Evolutionary conservation across 441 rosid species (phyloP).

Genomic region (Jatropha podagrica): DNA sequence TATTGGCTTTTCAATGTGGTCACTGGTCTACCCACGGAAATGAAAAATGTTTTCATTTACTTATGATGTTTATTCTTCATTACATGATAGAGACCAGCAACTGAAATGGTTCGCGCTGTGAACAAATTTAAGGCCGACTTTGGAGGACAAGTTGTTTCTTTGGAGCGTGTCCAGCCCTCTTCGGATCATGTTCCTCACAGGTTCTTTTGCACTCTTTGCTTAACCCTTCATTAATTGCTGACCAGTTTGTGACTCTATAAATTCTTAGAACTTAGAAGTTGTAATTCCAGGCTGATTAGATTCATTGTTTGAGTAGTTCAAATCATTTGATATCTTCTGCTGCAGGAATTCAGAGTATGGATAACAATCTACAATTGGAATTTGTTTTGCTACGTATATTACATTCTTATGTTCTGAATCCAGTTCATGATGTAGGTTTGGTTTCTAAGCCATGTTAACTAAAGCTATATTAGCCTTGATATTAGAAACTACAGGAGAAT

Average conservation of each 20-base stretch:
- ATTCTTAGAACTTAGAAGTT: neutral
- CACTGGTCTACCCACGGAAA: neutral
- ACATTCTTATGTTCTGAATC: neutral
- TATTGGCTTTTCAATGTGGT: neutral
- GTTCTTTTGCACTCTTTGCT: conserved; percentile 30
- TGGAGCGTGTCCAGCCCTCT: conserved; percentile 96
- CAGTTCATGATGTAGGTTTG: neutral
- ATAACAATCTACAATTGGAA: neutral
- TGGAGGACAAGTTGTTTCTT: conserved; percentile 83
- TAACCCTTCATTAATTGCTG: neutral
- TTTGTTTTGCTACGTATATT: neutral
- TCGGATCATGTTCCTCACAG: conserved; percentile 96
- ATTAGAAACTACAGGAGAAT: neutral
- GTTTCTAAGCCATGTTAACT: neutral
- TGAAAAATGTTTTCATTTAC: neutral
- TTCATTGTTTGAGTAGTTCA: neutral
- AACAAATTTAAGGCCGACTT: conserved; percentile 94
- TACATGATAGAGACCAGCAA: conserved; percentile 68
- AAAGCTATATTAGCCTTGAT: neutral
- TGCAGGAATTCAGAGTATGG: neutral
- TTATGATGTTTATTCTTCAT: conserved; percentile 4
- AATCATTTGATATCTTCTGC: neutral
- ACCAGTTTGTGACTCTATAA: neutral
- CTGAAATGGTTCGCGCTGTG: conserved; percentile 85
- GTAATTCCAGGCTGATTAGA: neutral